Evolutionary conservation across 495 filamentous ascomycete species (phyloP), one percentile per base, ranked within the genome.

Genomic region (Cryomyces minteri): DNA sequence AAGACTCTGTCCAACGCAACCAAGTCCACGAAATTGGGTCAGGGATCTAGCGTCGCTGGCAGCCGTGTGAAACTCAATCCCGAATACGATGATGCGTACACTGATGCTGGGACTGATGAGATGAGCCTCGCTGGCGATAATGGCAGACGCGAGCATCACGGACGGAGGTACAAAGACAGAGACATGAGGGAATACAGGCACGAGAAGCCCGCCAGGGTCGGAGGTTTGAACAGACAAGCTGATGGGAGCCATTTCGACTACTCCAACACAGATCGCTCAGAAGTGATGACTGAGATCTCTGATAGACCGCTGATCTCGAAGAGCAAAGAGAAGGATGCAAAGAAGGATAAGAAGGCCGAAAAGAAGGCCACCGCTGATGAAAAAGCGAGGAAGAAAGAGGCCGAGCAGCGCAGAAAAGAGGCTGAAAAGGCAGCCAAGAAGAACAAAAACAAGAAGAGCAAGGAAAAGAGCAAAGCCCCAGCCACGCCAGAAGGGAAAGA

Each of bases 171-270:
- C 39, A 50, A 56, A 39, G 82, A 90, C 57, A 68, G 67, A n/a
- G 80, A 83, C 43, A 76, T 88, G 39, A 75, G 80, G 36, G 73
- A 75, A 2, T 94, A 94, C 65, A 79, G 84, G 6, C 70, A 82
- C 56, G 87, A 94, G 61, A 84, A 81, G 54, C 65, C 85, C 4
- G 86, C 87, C 2, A 70, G 79, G 32, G 83, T 94, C 14, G 87
- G 87, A 36, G 87, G 86, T 12, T 63, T 94, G 53, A 94, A 94
- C 59, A 74, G 76, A 40, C 66, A 80, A 50, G 62, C 73, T 39
- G 86, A 94, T 44, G 82, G 75, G 41, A 80, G 73, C 46, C 72
- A 77, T 52, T 78, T 77, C 63, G 82, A 81, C 55, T 64, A 63
- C 29, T 73, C 70, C 33, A 62, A 64, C 55, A 48, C 67, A 66